Conservation (phyloP, 2,329 filamentous ascomycete species). For the Penicillium occitanis region DNA sequence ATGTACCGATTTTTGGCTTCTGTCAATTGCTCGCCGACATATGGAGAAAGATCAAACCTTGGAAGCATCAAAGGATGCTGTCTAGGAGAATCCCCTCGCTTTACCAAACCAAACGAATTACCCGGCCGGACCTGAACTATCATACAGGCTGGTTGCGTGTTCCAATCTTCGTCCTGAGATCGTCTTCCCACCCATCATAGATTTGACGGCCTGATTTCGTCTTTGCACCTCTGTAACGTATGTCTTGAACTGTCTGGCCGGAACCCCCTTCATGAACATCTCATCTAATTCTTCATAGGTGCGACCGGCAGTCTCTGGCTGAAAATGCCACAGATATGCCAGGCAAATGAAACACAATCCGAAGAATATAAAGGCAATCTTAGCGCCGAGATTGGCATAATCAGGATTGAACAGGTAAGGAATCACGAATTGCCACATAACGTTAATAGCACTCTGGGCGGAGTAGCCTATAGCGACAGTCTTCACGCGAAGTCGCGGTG, state of each 20-base stretch:
- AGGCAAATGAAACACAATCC: constrained; percentile 26
- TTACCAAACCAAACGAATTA: too few species aligned
- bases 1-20: too few species aligned
- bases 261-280: neutral
- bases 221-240: neutral
- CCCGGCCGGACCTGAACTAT: too few species aligned
- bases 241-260: neutral
- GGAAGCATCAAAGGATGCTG: too few species aligned
- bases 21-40: too few species aligned
- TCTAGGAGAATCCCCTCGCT: too few species aligned
- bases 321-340: neutral
- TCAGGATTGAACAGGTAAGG: constrained; percentile 43
- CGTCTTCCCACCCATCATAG: neutral
- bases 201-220: neutral
- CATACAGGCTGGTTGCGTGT: too few species aligned
- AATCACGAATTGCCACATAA: constrained; percentile 41
- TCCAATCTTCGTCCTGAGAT: neutral
- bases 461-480: constrained; percentile 44
- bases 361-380: constrained; percentile 45
- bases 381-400: constrained; percentile 41
- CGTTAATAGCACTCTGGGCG: constrained; percentile 31
- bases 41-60: too few species aligned
- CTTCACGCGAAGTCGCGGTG: constrained; percentile 41
- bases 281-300: neutral
- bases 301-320: neutral